A percentile compares a stretch with the other conserved stretches of the same genome.
These are phyloP conservation scores for Alloascoidea hylecoeti DNA, from an alignment of 805 yeast genomes.

Conservation along the genomic window DNA sequence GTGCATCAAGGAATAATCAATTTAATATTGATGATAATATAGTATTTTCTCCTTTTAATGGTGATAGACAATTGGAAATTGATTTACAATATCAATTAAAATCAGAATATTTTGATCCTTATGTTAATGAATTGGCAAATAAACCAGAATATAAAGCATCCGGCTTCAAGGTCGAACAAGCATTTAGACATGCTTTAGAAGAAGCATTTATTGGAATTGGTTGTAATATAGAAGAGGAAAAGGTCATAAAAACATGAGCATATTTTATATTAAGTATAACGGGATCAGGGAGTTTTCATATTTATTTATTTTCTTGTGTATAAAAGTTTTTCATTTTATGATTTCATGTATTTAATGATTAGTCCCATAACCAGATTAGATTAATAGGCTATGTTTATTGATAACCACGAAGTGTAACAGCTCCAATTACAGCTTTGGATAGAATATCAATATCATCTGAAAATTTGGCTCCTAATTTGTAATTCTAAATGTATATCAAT, in stretches of 20 bases:
- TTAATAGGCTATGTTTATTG: too few species aligned
- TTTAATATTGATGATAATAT: slow-evolving; percentile 17
- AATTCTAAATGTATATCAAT: slow-evolving; percentile 1
- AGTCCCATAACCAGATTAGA: too few species aligned
- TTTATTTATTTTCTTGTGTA: too few species aligned
- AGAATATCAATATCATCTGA: not conserved
- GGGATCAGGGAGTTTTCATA: too few species aligned
- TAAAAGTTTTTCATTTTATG: too few species aligned
- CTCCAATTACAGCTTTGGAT: too few species aligned
- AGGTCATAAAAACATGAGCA: not conserved
- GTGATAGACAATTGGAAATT: slow-evolving; percentile 45
- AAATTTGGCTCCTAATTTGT: slow-evolving; percentile 1
- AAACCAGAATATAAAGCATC: slow-evolving; percentile 51
- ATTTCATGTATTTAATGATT: too few species aligned
- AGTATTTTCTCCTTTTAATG: slow-evolving; percentile 78
- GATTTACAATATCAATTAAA: slow-evolving; percentile 27
- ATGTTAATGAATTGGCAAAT: slow-evolving; percentile 25
- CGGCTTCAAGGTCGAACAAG: slow-evolving; percentile 64
- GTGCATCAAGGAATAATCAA: slow-evolving; percentile 1
- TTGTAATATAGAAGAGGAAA: slow-evolving; percentile 58
- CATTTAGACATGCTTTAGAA: slow-evolving; percentile 63
- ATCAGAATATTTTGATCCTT: slow-evolving; percentile 37
- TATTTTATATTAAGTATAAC: too few species aligned
- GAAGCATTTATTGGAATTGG: slow-evolving; percentile 88
- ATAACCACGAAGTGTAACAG: slow-evolving; percentile 1